phyloP scores from a whole-genome alignment of 257 asterid genomes.

The Lantana camara region DNA sequence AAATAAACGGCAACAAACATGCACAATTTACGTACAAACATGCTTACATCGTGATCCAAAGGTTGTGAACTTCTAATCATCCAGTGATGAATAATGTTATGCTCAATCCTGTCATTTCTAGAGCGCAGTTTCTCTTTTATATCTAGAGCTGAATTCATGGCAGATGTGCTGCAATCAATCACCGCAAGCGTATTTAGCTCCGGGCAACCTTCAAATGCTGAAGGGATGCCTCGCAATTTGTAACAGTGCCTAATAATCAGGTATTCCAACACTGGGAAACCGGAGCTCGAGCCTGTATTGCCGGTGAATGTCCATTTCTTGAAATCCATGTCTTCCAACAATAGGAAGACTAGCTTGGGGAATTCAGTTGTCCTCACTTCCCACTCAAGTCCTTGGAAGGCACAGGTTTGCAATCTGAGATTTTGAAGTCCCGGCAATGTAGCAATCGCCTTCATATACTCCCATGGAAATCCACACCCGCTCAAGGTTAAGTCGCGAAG shows the following conservation, averaged over 20 bases:
- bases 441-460: not conserved
- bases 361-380: not conserved
- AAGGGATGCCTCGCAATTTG: constrained; percentile 20
- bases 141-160: not conserved
- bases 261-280: not conserved
- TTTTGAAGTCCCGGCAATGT: not conserved
- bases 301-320: not conserved
- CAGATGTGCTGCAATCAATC: not conserved
- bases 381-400: not conserved
- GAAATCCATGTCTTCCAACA: not conserved
- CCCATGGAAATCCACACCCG: not conserved
- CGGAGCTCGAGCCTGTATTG: too few species aligned
- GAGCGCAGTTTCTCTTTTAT: not conserved
- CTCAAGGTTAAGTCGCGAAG: not conserved
- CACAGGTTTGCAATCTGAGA: not conserved
- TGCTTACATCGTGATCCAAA: too few species aligned
- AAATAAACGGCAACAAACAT: too few species aligned
- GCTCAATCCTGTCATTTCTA: not conserved
- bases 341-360: not conserved
- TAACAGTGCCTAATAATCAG: constrained; percentile 12
- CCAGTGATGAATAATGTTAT: not conserved
- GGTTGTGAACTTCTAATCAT: not conserved
- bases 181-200: not conserved
- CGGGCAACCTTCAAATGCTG: not conserved
- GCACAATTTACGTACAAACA: too few species aligned